phyloP scores from a whole-genome alignment of 495 filamentous ascomycete genomes.

The Penicillium fimorum region DNA sequence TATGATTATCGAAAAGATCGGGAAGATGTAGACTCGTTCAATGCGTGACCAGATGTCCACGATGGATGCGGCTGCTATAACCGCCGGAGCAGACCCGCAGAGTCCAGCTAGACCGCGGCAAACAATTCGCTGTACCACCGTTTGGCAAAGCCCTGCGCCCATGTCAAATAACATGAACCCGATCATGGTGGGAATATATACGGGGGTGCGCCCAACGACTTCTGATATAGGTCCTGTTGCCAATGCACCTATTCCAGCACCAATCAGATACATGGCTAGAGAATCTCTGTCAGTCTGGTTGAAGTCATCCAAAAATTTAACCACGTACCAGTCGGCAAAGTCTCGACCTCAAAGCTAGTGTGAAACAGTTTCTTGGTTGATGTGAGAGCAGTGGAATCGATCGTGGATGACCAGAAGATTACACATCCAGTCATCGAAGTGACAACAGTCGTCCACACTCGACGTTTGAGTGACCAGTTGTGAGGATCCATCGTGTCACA shows the following conservation, averaged over 20 bases:
- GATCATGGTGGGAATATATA: constrained; percentile 40
- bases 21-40: constrained; percentile 41
- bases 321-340: constrained; percentile 23
- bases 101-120: constrained; percentile 44
- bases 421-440: constrained; percentile 49
- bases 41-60: constrained; percentile 43
- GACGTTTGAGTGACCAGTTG: constrained; percentile 48
- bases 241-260: constrained; percentile 49
- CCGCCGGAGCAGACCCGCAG: constrained; percentile 45
- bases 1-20: constrained; percentile 37
- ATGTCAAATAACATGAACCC: constrained; percentile 47
- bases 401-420: constrained; percentile 45
- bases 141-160: constrained; percentile 40
- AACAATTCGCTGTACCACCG: constrained; percentile 35
- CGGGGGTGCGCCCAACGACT: constrained; percentile 51
- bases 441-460: constrained; percentile 39
- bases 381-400: constrained; percentile 40
- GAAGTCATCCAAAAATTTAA: constrained; percentile 34
- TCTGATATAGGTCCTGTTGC: constrained; percentile 51
- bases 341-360: constrained; percentile 15
- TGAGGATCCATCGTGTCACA: constrained; percentile 55
- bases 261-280: constrained; percentile 49
- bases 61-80: constrained; percentile 33
- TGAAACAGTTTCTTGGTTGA: constrained; percentile 4
- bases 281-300: constrained; percentile 25